Conservation (phyloP, 2,329 filamentous ascomycete genomes). For the Pseudogymnoascus sp. region DNA sequence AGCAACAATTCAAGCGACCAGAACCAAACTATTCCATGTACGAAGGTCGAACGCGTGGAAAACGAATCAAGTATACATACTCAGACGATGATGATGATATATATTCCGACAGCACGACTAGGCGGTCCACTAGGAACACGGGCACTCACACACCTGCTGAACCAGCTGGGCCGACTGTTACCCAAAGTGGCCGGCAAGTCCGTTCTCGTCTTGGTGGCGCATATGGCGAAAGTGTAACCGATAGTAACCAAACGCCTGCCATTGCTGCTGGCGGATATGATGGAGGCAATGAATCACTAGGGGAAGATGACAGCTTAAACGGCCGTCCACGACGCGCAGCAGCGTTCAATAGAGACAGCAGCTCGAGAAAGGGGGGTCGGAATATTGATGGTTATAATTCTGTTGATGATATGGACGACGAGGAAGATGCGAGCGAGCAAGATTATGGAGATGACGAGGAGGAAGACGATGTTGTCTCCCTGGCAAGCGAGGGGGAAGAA, state of each 20-base stretch:
- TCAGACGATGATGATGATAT: conserved; percentile 72
- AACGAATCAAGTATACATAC: conserved; percentile 93
- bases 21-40: conserved; percentile 64
- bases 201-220: conserved; percentile 48
- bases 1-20: conserved; percentile 34
- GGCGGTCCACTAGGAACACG: conserved; percentile 69
- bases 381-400: conserved; percentile 48
- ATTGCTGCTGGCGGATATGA: conserved; percentile 30
- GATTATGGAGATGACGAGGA: conserved; percentile 71
- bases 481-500: conserved; percentile 43
- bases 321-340: conserved; percentile 33
- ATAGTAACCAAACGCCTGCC: conserved; percentile 30
- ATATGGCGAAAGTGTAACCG: conserved; percentile 47
- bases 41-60: conserved; percentile 90
- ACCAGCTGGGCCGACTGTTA: conserved; percentile 53
- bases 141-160: conserved; percentile 66
- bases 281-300: conserved; percentile 36
- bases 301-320: conserved; percentile 29
- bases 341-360: conserved; percentile 12
- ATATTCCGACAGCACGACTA: conserved; percentile 47
- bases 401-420: conserved; percentile 54
- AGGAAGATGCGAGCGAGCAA: conserved; percentile 62
- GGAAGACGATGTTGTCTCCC: conserved; percentile 55
- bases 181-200: conserved; percentile 81
- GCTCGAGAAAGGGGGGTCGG: conserved; percentile 33